Base-by-base conservation (phyloP, 345 rosid species). In the Linum trigynum region DNA sequence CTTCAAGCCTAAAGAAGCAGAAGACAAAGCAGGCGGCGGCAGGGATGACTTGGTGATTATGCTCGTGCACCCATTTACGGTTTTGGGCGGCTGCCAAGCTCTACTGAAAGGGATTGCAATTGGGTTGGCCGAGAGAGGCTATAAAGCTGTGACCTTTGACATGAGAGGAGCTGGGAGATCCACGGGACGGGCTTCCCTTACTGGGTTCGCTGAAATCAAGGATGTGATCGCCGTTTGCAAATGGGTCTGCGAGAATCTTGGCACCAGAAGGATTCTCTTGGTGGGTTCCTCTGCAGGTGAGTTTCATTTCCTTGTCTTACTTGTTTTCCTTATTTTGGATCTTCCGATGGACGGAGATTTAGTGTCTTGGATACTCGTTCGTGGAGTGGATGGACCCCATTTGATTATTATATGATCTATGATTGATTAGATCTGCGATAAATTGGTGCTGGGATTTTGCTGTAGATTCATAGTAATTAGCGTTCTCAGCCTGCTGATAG, bases 201-300 rank as follows among this genome's bases (percentile, higher is more conserved):
- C 95, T 38, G 97, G 97, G 1, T 88, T 82, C 61, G 74, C 91
- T 0, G 95, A 94, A 74, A 80, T 94, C 62, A 84, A 86, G 75
- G 99, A 91, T 84, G 96, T 86, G 7, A 68, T 82, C 71, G 77
- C 94, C 67, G 89, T 89, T 69, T 91, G 94, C 79, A 86, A 76
- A 17, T 91, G 95, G 97, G 82, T 82, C 69, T 82, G 59, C 55
- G 67, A 71, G 36, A 80, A 80, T 67, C 71, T 84, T 23, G 56
- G 77, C 32, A 57, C 84, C 74, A 62, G 68, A 23, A 91, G 84
- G 90, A 81, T 95, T 69, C 64, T 95, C 73, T 78, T 95, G 67
- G 87, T 89, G 55, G 96, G 97, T 71, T 90, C 96, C 74, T 95
- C 96, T 64, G 95, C 97, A 56, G 96, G 97, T 91, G 73, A 42